phyloP scores from a whole-genome alignment of 2,329 filamentous ascomycete genomes.

The Blastomyces percursus region DNA sequence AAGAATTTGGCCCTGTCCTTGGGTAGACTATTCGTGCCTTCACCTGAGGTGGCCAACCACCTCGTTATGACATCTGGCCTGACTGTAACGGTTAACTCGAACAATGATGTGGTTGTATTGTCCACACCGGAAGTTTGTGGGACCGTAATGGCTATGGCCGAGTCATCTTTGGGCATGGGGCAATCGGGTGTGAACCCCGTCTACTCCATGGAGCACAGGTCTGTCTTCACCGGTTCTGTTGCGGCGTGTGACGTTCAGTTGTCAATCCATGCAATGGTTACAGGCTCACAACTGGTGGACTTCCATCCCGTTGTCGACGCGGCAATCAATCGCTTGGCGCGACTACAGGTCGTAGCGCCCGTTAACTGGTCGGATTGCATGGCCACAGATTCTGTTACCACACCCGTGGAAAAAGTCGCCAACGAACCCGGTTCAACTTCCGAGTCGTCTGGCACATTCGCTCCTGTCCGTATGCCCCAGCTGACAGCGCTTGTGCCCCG shows the following conservation, averaged over 20 bases:
- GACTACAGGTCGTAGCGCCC: constrained; percentile 2
- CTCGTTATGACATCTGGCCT: constrained; percentile 8
- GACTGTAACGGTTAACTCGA: constrained; percentile 7
- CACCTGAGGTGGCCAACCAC: constrained; percentile 12
- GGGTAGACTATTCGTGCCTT: constrained; percentile 7
- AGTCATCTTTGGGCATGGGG: background rate
- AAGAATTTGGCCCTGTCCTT: constrained; percentile 1
- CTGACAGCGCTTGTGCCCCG: constrained; percentile 15
- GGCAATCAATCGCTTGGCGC: constrained; percentile 12
- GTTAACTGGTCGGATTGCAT: constrained; percentile 9
- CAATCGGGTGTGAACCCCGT: background rate
- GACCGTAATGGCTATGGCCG: constrained; percentile 2
- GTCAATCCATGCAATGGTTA: background rate
- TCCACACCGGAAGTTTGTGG: background rate
- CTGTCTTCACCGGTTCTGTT: background rate
- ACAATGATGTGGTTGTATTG: background rate
- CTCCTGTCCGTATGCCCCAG: constrained; percentile 13
- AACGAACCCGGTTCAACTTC: constrained; percentile 13
- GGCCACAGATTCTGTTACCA: constrained; percentile 7
- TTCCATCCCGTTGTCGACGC: constrained; percentile 6
- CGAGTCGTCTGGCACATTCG: constrained; percentile 11
- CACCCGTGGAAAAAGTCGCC: constrained; percentile 2
- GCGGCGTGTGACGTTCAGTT: background rate
- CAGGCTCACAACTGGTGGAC: constrained; percentile 6
- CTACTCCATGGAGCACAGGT: background rate